These are phyloP conservation scores for Talaromyces sp. DNA, from an alignment of 2,329 filamentous ascomycete genomes.

Conservation along the genomic window DNA sequence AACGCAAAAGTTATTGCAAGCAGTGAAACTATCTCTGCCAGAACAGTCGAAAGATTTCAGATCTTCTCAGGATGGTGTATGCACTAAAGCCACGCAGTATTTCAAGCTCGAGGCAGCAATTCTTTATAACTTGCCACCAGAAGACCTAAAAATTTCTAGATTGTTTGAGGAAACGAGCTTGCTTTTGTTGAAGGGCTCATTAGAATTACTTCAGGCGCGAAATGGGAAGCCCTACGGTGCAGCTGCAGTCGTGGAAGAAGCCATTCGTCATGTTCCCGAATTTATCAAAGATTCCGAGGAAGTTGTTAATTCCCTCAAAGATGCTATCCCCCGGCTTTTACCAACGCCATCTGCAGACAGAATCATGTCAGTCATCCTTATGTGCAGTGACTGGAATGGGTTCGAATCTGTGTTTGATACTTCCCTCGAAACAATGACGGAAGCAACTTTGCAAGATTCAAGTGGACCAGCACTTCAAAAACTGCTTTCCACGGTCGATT, in stretches of 20 bases:
- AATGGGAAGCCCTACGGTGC: slow-evolving; percentile 67
- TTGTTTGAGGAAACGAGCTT: slow-evolving; percentile 36
- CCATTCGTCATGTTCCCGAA: slow-evolving; percentile 45
- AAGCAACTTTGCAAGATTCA: slow-evolving; percentile 30
- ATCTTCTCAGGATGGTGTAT: slow-evolving; percentile 66
- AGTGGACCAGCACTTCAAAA: slow-evolving; percentile 37
- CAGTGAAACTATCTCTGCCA: slow-evolving; percentile 71
- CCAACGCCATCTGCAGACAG: slow-evolving; percentile 65
- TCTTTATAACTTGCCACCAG: slow-evolving; percentile 26
- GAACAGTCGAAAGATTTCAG: slow-evolving; percentile 76
- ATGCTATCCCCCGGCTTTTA: slow-evolving; percentile 58
- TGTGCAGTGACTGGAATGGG: slow-evolving; percentile 46
- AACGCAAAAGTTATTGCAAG: slow-evolving; percentile 59
- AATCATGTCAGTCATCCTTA: slow-evolving; percentile 63
- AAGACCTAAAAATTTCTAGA: slow-evolving; percentile 26
- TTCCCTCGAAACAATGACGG: slow-evolving; percentile 34
- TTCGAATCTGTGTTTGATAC: slow-evolving; percentile 40
- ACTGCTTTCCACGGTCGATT: slow-evolving; percentile 36
- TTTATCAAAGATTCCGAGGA: slow-evolving; percentile 39
- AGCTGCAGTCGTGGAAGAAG: slow-evolving; percentile 55
- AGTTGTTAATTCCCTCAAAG: slow-evolving; percentile 53
- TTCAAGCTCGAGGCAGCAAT: slow-evolving; percentile 54
- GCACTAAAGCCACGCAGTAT: slow-evolving; percentile 65
- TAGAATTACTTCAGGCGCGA: slow-evolving; percentile 50
- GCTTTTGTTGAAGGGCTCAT: slow-evolving; percentile 46